These are phyloP conservation scores for Penicillium sp. DNA, from an alignment of 2,329 filamentous ascomycete species.

Conservation along the genomic window DNA sequence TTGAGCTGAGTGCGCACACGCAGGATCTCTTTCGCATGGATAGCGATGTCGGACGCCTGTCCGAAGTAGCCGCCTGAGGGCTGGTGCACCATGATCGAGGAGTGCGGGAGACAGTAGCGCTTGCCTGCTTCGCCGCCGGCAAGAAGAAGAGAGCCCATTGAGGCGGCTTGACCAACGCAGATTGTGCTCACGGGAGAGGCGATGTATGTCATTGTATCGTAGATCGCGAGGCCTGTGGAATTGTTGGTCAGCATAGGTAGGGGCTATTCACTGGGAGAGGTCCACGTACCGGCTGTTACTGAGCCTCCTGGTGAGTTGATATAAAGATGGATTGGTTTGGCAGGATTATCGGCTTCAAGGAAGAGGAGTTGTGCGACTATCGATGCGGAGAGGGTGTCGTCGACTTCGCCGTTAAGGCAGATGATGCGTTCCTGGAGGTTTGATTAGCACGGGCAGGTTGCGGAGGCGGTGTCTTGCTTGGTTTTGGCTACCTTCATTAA, in stretches of 20 bases:
- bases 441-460: constrained; percentile 15
- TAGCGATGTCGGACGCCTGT: constrained; percentile 78
- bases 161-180: constrained; percentile 89
- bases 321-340: constrained; percentile 95
- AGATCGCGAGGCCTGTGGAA: constrained; percentile 66
- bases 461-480: constrained; percentile 12
- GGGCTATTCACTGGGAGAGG: neutral
- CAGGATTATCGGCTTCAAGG: constrained; percentile 93
- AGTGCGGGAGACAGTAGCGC: constrained; percentile 86
- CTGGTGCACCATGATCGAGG: constrained; percentile 95
- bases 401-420: constrained; percentile 86
- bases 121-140: constrained; percentile 82
- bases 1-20: constrained; percentile 82
- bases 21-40: constrained; percentile 96
- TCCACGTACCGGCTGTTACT: constrained; percentile 67
- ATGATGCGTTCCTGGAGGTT: constrained; percentile 80
- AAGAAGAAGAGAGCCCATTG: constrained; percentile 88
- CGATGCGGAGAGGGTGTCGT: constrained; percentile 86
- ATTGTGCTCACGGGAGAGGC: constrained; percentile 89
- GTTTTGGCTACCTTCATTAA: constrained; percentile 61
- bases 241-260: neutral
- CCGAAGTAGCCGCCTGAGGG: constrained; percentile 73
- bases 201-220: constrained; percentile 99
- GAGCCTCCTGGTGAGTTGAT: constrained; percentile 96
- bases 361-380: constrained; percentile 95